Evolutionary conservation across 306 rosid species (phyloP), one percentile per base, ranked within the genome.

Genomic region (Cucurbita maxima): DNA sequence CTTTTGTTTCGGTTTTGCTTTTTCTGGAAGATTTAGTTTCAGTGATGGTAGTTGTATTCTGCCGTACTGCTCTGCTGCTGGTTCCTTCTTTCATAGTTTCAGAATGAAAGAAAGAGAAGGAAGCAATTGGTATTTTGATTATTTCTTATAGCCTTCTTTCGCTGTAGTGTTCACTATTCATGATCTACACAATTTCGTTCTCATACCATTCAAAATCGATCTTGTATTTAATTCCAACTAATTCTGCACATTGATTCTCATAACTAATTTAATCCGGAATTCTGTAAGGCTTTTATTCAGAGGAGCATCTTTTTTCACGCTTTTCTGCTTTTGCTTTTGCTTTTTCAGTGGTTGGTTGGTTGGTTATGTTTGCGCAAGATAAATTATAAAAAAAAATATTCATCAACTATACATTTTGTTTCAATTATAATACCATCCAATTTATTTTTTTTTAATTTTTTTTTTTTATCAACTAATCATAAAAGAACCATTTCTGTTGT

Each of bases 41-140:
- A 30, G 34, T 30, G 34, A 30, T 2, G 34, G 34, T 2, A 30
- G 34, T 30, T 30, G 58, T 16, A 19, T 48, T 71, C 36, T 53
- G 75, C 22, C 37, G 34, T 30, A 30, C 67, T 6, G 8, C 10
- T 36, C 68, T 71, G 53, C 50, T 67, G 72, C 73, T 68, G 63
- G 61, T 72, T 72, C 62, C 62, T 72, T 72, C 57, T 53, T 51
- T 54, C 48, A 40, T 37, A 16, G 48, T 54, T 51, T 54, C 76
- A 1, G 57, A 47, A 68, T 68, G 73, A 47, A 45, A 68, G 73
- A 68, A 47, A 68, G 73, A 68, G 73, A 68, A 68, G 57, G 57
- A 68, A 68, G 72, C 72, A 44, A 66, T 66, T 44, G 54, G 10
- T 38, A 44, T 66, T 44, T 66, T 66, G 38, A 45, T 4, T 22